Percentiles rank a stretch among this genome's conserved stretches.
Evolutionary conservation across 1,284 basidiomycete species (phyloP).

Genomic region (Pseudozyma sp.): DNA sequence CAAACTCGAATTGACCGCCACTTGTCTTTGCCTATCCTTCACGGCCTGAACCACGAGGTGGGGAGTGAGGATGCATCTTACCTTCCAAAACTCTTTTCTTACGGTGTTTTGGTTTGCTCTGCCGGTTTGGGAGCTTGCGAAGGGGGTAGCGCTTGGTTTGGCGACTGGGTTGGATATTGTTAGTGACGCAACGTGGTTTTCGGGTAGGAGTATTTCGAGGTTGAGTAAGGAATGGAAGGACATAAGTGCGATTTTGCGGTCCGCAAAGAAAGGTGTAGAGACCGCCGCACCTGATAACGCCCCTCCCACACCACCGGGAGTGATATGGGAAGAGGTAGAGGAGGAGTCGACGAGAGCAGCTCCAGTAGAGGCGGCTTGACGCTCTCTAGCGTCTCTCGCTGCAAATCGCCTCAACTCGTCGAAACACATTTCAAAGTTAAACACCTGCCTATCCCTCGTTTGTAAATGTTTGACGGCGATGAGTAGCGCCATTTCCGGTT

Average conservation of each 20-base stretch:
- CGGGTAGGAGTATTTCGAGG: conserved; percentile 37
- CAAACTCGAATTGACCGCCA: conserved; percentile 22
- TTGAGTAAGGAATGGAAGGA: conserved; percentile 35
- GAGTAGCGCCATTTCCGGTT: conserved; percentile 60
- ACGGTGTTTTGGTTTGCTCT: conserved; percentile 38
- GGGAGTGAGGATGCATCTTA: conserved; percentile 25
- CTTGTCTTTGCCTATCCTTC: conserved; percentile 26
- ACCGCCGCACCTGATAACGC: conserved; percentile 12
- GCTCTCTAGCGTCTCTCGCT: conserved; percentile 24
- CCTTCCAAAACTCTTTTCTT: conserved; percentile 46
- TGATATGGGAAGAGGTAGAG: not conserved
- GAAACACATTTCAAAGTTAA: conserved; percentile 67
- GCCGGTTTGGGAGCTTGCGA: conserved; percentile 5
- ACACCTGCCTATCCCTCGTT: conserved; percentile 54
- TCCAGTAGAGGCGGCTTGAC: conserved; percentile 18
- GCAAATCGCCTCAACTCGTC: conserved; percentile 59
- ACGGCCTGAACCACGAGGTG: conserved; percentile 18
- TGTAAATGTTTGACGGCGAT: conserved; percentile 64
- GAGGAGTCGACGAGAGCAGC: not conserved
- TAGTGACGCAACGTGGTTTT: conserved; percentile 23
- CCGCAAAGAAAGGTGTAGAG: conserved; percentile 28
- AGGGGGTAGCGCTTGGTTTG: conserved; percentile 19
- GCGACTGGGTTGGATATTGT: conserved; percentile 36
- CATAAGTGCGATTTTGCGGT: conserved; percentile 41
- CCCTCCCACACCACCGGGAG: not conserved